Evolutionary conservation across 1,284 basidiomycete genomes (phyloP).

Genomic region (Malassezia arunalokei): DNA sequence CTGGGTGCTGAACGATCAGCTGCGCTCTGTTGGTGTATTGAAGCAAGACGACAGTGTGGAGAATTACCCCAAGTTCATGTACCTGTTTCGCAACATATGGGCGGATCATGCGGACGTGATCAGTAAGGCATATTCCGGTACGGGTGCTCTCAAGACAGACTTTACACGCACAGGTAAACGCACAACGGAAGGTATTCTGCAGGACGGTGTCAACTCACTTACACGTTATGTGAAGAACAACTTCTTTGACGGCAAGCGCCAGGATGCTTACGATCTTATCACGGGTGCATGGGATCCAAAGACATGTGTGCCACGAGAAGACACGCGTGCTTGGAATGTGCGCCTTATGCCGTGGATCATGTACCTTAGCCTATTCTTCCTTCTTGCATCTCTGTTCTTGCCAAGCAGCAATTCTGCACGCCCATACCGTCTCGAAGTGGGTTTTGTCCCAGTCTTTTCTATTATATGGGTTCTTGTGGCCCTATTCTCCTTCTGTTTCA

Average conservation of each 20-base stretch:
- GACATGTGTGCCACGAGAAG: slow-evolving; percentile 59
- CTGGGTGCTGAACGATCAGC: slow-evolving; percentile 56
- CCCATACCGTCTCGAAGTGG: slow-evolving; percentile 10
- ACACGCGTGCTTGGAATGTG: slow-evolving; percentile 65
- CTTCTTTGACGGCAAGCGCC: slow-evolving; percentile 85
- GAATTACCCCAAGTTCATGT: slow-evolving; percentile 48
- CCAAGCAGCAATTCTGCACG: slow-evolving; percentile 16
- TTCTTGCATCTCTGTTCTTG: slow-evolving; percentile 48
- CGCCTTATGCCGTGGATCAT: slow-evolving; percentile 74
- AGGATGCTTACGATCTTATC: slow-evolving; percentile 61
- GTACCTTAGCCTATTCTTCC: slow-evolving; percentile 63
- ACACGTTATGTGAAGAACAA: slow-evolving; percentile 91
- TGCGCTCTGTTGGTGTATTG: slow-evolving; percentile 50
- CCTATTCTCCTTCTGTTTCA: slow-evolving; percentile 22
- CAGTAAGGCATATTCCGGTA: slow-evolving; percentile 82
- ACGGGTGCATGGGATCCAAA: slow-evolving; percentile 70
- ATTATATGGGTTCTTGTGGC: slow-evolving; percentile 24
- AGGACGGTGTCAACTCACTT: slow-evolving; percentile 77
- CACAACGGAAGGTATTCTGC: slow-evolving; percentile 62
- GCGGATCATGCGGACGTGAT: slow-evolving; percentile 90
- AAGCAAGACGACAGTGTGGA: slow-evolving; percentile 30
- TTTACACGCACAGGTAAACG: slow-evolving; percentile 81
- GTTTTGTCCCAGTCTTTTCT: slow-evolving; percentile 18
- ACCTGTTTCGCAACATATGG: slow-evolving; percentile 89
- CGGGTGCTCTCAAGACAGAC: slow-evolving; percentile 91